Evolutionary conservation across 768 basidiomycete species (phyloP), one percentile per base, ranked within the genome.

Genomic region (Nidularia pulvinata): DNA sequence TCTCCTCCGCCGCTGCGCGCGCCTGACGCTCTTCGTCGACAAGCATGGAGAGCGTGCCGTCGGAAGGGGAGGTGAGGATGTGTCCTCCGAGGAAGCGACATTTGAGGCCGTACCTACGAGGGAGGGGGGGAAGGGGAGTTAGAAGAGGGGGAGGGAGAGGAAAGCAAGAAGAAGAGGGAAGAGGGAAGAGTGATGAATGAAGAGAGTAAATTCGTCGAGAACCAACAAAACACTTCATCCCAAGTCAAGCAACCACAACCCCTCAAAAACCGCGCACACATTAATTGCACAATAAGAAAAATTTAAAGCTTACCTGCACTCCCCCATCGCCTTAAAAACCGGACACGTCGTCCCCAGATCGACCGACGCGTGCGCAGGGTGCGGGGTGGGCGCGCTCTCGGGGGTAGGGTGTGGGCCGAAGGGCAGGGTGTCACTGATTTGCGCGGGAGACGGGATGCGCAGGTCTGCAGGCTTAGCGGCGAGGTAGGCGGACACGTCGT

Each of bases 21-120:
- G 77, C 80, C 62, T 81, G 81, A 65, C 80, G 86, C 37, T 84
- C 82, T 54, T 83, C 81, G 59, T 93, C 84, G 5, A 71, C 70
- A 0, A 78, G 55, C 1, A 88, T 62, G 25, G 67, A 66, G 13
- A 82, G 59, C 2, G 68, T 57, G 1, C 82, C 84, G 11, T 73
- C 69, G 25, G 25, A 30, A 13, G 76, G 76, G 33, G 78, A 73
- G 35, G 71, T 69, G 14, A 64, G 69, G 9, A 88, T 71, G 67
- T 99, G 96, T 3, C 82, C 86, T 10, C 89, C 88, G 5, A 97
- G 80, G 69, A 90, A 97, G 2, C 97, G 85, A 66, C 97, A 99
- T 67, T 94, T 93, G 68, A 91, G 86, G 9, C 95, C 97, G 60
- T 82, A 84, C 50, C 78, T 81, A 53, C 6, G 4, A 16, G n/a